Conservation (phyloP, 192 early-diverging fungal species). For the Entophlyctis luteolus region DNA sequence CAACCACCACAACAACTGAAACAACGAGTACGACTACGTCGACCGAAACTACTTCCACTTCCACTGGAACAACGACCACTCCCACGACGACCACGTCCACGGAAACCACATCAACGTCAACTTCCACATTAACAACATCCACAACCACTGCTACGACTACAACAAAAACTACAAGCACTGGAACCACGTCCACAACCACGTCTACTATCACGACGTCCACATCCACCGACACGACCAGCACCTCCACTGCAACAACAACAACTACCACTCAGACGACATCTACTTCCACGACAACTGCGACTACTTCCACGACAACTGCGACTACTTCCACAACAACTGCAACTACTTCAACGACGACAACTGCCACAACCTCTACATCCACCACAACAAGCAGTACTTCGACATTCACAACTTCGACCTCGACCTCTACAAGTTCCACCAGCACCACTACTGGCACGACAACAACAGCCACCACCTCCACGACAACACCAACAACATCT, state of each 20-base stretch:
- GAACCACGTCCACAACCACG: not conserved
- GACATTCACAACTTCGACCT: not conserved
- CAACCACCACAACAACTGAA: not conserved
- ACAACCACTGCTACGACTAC: not conserved
- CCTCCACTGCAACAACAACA: not conserved
- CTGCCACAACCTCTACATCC: not conserved
- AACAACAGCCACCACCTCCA: not conserved
- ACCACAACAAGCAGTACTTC: not conserved
- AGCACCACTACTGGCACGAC: not conserved
- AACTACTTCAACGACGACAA: not conserved
- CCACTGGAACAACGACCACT: not conserved
- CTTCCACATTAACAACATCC: not conserved
- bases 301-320: conserved; percentile 3
- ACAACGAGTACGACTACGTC: not conserved
- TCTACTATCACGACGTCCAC: not conserved
- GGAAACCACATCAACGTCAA: not conserved
- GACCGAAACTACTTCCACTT: not conserved
- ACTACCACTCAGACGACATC: not conserved
- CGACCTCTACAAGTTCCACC: not conserved
- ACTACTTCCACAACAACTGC: not conserved
- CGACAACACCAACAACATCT: not conserved
- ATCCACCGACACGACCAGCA: not conserved
- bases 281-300: not conserved
- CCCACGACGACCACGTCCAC: not conserved
- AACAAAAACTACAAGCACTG: not conserved